These are phyloP conservation scores for Cercophora sp. DNA, from an alignment of 495 filamentous ascomycete genomes.

Conservation along the genomic window DNA sequence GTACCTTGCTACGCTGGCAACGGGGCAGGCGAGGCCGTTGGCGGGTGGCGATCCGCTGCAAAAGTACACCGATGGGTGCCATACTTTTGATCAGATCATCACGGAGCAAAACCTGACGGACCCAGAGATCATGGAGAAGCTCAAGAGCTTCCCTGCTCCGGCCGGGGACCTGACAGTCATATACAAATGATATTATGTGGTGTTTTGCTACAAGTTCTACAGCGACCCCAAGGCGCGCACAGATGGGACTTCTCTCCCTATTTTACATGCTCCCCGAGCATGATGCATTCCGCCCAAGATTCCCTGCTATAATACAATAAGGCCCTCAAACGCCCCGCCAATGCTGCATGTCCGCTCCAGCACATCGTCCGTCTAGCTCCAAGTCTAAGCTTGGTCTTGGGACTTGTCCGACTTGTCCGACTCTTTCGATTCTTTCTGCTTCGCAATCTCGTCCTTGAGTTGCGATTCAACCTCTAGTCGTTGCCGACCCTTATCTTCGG, in stretches of 20 bases:
- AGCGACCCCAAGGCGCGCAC: no score
- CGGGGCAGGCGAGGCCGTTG: constrained; percentile 30
- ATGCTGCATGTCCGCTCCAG: no score
- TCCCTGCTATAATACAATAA: no score
- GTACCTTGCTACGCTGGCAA: constrained; percentile 41
- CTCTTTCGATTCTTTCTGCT: neutral
- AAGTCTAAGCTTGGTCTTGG: neutral
- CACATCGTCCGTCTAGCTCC: no score
- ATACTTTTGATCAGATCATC: constrained; percentile 87
- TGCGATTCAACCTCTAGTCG: constrained; percentile 11
- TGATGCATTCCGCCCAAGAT: no score
- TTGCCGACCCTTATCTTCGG: constrained; percentile 16
- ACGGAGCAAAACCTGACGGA: constrained; percentile 65
- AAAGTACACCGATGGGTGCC: constrained; percentile 73
- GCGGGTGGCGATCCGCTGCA: constrained; percentile 46
- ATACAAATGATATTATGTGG: constrained; percentile 47
- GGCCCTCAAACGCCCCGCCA: no score
- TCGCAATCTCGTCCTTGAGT: constrained; percentile 17
- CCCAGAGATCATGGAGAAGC: constrained; percentile 50
- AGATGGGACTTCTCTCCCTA: no score
- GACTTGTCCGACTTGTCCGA: neutral
- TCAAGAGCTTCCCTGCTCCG: constrained; percentile 38
- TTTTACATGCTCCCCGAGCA: no score
- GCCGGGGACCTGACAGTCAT: constrained; percentile 48
- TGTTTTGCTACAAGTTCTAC: no score